Evolutionary conservation across 1,139 yeast species (phyloP), one percentile per base, ranked within the genome.

Genomic region (Suhomyces maxii): DNA sequence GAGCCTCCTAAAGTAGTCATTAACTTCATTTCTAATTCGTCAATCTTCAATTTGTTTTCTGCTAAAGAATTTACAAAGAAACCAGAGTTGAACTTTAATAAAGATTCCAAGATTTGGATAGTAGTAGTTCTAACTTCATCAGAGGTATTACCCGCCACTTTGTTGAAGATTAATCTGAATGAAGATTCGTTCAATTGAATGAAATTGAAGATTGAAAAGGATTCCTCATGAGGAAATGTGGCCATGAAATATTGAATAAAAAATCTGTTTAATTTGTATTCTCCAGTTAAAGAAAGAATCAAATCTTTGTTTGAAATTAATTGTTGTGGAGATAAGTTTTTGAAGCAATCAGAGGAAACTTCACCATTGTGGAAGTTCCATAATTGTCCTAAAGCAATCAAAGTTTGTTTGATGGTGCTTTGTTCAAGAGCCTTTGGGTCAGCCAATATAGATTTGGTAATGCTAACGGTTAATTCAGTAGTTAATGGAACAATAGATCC

Each of bases 401-500:
- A 45, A 5, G 79, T 70, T 50, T 69, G 74, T 50, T 63, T 68
- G 9, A 59, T 40, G 9, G 59, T 51, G 9, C 44, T 37, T 1
- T 58, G 44, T 11, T 55, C 53, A 12, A 63, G 54, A n/a, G 70
- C 56, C 23, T 41, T 44, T 26, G 60, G 53, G 50, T 63, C 60
- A 43, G 76, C 59, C 37, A 83, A 68, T 26, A 93, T 80, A 1
- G 95, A 81, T 49, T 80, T 83, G 25, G 89, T 80, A 8, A 95
- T 81, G 2, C 96, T 89, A 37, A 76, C 67, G 26, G 85, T 72
- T 28, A 91, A 79, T 8, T 80, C 83, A 43, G 74, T 68, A 8
- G 85, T 77, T 46, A 93, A 73, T 8, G 89, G 86, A 39, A 84
- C 76, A 42, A 93, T 83, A 2, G 95, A 77, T 3, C 86, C 79